A percentile compares a stretch with the other conserved stretches of the same genome.
phyloP scores from a whole-genome alignment of 1,284 basidiomycete genomes.

The Rhodotorula sp. region DNA sequence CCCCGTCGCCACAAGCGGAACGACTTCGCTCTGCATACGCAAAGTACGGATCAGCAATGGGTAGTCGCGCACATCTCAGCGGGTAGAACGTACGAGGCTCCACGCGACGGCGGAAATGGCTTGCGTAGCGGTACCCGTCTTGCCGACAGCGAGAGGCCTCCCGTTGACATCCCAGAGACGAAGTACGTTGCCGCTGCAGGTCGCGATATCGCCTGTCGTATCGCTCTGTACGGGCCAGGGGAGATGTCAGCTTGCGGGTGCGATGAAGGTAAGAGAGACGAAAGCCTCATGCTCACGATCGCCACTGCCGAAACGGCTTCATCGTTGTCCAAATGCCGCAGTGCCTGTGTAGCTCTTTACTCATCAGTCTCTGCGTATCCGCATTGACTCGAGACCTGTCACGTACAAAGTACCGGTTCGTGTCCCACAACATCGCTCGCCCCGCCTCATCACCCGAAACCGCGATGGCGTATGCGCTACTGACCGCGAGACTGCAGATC shows the following conservation, averaged over 20 bases:
- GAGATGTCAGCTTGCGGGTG: neutral
- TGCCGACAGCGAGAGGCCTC: slow-evolving; percentile 1
- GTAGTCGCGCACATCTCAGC: no score
- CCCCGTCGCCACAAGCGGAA: slow-evolving; percentile 19
- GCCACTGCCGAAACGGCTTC: slow-evolving; percentile 67
- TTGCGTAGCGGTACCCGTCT: slow-evolving; percentile 8
- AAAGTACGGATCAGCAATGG: no score
- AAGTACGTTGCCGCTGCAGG: slow-evolving; percentile 66
- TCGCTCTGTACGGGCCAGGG: slow-evolving; percentile 50
- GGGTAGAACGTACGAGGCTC: slow-evolving; percentile 3
- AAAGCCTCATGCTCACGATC: slow-evolving; percentile 63
- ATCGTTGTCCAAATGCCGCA: slow-evolving; percentile 48
- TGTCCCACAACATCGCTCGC: slow-evolving; percentile 84
- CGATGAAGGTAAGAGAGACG: slow-evolving; percentile 47
- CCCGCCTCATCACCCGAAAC: slow-evolving; percentile 50
- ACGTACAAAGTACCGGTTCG: slow-evolving; percentile 59
- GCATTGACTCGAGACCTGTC: no score
- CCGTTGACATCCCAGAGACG: slow-evolving; percentile 81
- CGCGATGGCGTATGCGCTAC: slow-evolving; percentile 75
- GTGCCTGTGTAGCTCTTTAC: neutral
- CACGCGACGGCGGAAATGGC: slow-evolving; percentile 18
- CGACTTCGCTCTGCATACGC: slow-evolving; percentile 8
- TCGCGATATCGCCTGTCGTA: slow-evolving; percentile 67
- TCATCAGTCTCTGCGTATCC: no score
- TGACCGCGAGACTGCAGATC: slow-evolving; percentile 70